Evolutionary conservation across 768 basidiomycete genomes (phyloP).

Genomic region (Russula brevipes): DNA sequence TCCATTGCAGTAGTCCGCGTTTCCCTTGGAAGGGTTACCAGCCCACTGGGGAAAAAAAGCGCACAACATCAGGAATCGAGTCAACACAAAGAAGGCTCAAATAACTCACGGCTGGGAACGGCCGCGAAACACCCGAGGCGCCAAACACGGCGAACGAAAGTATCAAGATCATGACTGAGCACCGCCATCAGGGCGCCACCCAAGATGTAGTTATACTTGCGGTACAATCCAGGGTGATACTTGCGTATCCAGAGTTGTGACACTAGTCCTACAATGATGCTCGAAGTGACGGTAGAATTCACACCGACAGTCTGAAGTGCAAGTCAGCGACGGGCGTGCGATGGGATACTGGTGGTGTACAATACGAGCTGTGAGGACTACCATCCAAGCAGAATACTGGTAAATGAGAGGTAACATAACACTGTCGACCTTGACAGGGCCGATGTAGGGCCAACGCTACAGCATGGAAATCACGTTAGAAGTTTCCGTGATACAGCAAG

Average conservation of each 20-base stretch:
- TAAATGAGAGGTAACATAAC: conserved; percentile 56
- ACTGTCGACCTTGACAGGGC: conserved; percentile 44
- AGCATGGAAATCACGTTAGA: conserved; percentile 6
- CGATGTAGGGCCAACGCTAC: conserved; percentile 53
- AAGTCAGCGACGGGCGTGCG: conserved; percentile 15
- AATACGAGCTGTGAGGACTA: neutral
- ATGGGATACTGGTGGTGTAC: neutral
- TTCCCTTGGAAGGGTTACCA: conserved; percentile 48
- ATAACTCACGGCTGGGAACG: conserved; percentile 40
- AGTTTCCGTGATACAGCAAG: neutral
- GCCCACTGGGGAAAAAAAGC: conserved; percentile 36
- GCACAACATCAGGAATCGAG: neutral
- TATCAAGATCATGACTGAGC: conserved; percentile 61
- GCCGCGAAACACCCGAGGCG: conserved; percentile 44
- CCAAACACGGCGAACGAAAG: conserved; percentile 63
- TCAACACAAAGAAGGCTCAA: neutral
- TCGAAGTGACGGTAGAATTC: conserved; percentile 46
- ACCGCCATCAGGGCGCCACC: conserved; percentile 65
- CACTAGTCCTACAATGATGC: conserved; percentile 45
- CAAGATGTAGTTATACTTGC: conserved; percentile 60
- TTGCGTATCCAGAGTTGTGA: conserved; percentile 42
- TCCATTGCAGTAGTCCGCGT: conserved; percentile 57
- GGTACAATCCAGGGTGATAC: conserved; percentile 47
- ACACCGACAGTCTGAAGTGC: conserved; percentile 41
- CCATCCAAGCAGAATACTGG: conserved; percentile 39